Conservation (phyloP, 257 asterid species). For the Henckelia pumila region DNA sequence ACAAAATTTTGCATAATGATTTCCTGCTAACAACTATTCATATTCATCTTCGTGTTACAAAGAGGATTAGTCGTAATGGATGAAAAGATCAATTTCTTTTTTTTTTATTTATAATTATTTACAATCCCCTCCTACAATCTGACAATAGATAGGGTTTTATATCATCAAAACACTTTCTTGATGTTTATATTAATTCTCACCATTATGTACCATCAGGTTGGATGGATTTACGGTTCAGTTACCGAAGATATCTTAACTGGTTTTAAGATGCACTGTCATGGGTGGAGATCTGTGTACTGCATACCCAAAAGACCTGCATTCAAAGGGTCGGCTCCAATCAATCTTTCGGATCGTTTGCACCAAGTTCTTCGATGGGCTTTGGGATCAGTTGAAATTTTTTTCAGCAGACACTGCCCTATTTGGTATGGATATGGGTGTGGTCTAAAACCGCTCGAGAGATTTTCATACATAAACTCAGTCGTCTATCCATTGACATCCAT, state of each 20-base stretch:
- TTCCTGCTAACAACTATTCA: neutral
- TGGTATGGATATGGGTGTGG: constrained; percentile 43
- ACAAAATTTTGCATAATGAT: neutral
- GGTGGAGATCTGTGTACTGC: constrained; percentile 39
- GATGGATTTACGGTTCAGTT: constrained; percentile 42
- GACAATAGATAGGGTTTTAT: no score
- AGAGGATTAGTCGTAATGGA: no score
- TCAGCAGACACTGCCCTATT: constrained; percentile 40
- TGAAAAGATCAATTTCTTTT: no score
- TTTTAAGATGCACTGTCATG: constrained; percentile 41
- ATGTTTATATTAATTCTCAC: constrained; percentile 10
- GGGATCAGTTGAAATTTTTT: constrained; percentile 40
- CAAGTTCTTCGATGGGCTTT: constrained; percentile 45
- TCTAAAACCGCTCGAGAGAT: constrained; percentile 35
- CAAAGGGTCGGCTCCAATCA: constrained; percentile 41
- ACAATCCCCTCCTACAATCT: no score
- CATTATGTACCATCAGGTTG: constrained; percentile 25
- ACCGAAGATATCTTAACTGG: constrained; percentile 43
- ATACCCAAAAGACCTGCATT: constrained; percentile 39
- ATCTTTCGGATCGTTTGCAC: constrained; percentile 40
- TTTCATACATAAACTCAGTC: constrained; percentile 34
- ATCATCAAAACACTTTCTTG: no score
- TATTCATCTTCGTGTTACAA: no score
- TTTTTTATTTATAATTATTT: no score
- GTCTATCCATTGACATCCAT: constrained; percentile 38